Conservation (phyloP, 257 asterid species). For the Osmanthus fragrans region DNA sequence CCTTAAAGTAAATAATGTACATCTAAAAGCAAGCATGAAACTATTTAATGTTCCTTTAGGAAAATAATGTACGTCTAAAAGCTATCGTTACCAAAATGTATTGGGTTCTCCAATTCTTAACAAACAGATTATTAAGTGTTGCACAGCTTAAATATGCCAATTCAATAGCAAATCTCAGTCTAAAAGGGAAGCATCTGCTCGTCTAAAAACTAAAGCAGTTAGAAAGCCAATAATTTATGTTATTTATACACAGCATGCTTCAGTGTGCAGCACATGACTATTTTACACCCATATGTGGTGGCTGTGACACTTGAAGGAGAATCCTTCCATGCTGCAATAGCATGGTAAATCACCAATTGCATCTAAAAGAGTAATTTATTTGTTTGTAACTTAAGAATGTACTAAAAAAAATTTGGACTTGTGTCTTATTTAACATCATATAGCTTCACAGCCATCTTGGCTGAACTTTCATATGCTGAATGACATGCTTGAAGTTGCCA, state of each 20-base stretch:
- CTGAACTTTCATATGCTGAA: background rate
- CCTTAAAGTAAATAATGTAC: too few species aligned
- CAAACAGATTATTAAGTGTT: background rate
- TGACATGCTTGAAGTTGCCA: background rate
- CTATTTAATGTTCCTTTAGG: background rate
- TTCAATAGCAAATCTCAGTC: background rate
- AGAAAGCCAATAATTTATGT: background rate
- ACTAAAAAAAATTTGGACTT: background rate
- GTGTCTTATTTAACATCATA: background rate
- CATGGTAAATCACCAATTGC: constrained; percentile 1
- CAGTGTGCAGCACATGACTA: background rate
- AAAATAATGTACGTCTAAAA: background rate
- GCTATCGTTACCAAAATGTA: background rate
- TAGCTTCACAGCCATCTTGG: background rate
- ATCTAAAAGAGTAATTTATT: background rate
- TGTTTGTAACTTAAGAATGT: background rate
- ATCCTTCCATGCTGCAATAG: background rate
- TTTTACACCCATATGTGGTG: background rate
- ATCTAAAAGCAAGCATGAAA: too few species aligned
- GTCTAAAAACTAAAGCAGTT: background rate
- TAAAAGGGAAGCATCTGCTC: background rate
- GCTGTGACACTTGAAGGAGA: background rate
- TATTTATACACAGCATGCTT: background rate
- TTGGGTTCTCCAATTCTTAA: background rate
- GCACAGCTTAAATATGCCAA: background rate